Evolutionary conservation across 495 filamentous ascomycete species (phyloP), one percentile per base, ranked within the genome.

Genomic region (Lophiostoma macrostomum): DNA sequence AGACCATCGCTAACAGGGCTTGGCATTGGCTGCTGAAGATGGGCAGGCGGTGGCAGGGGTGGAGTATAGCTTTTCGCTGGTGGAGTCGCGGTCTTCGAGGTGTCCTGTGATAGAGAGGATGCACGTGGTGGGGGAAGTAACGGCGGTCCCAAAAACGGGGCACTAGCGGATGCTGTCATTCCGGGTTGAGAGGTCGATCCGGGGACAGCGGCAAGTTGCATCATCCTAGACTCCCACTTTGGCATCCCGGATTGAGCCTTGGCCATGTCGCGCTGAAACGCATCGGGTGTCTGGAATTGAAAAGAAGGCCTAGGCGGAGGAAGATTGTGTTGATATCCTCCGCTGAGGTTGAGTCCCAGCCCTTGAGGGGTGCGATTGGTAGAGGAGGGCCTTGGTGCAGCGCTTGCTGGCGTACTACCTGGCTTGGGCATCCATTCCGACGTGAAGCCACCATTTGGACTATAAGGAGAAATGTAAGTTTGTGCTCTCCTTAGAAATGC

Each of bases 401-500:
- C 29, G 19, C 25, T 3, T 5, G 20, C 25, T 23, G 29, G 19
- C 10, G 48, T 23, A 11, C 27, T 37, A 19, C 11, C 10, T 1
- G 53, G 34, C 24, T 22, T 53, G 7, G 60, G 56, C 49, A 55
- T 60, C 54, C 68, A 71, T 40, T 62, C 61, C 10, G 50, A 28
- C 4, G 60, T 53, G 48, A 67, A 67, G 23, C 67, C 65, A 27
- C 64, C 66, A 32, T 58, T 28, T 8, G 53, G 50, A 38, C 52
- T 56, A 50, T 70, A 70, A 34, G 67, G 67, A 20, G 64, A 69
- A 5, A 65, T 53, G 50, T 71, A 67, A 46, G 59, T 61, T 45
- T 59, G 56, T 29, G 62, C 50, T 47, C 60, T 63, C 27, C 66
- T 45, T 41, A 67, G 63, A 49, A 60, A 69, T 37, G 64, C 61